Conservation (phyloP, 306 rosid species). For the Lotus japonicus region DNA sequence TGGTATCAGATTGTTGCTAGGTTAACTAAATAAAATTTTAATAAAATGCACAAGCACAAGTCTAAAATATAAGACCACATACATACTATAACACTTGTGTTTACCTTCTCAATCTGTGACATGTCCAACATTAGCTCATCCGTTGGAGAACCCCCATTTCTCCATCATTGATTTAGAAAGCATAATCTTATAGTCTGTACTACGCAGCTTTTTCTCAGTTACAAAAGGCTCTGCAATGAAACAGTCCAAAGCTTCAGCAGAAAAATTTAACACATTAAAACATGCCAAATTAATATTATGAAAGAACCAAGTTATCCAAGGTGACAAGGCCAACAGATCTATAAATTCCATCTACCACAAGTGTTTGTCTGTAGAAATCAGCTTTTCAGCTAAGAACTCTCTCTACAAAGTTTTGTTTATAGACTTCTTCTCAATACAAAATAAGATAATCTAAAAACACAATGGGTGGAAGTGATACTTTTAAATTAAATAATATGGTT, state of each 20-base stretch:
- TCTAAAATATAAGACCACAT: not conserved
- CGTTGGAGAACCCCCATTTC: conserved; percentile 40
- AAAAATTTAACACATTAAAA: conserved; percentile 1
- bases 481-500: not conserved
- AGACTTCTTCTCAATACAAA: too few relatives aligned
- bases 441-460: too few relatives aligned
- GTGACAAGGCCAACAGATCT: not conserved
- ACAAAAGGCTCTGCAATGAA: conserved; percentile 33
- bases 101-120: conserved; percentile 70
- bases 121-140: conserved; percentile 48
- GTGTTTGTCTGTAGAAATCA: too few relatives aligned
- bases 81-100: not conserved
- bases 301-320: not conserved
- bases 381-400: too few relatives aligned
- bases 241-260: conserved; percentile 45
- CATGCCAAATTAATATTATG: not conserved
- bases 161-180: conserved; percentile 57
- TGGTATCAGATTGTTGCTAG: too few relatives aligned
- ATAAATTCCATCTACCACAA: too few relatives aligned
- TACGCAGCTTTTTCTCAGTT: conserved; percentile 27
- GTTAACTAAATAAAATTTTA: not conserved
- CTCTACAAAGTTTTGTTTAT: too few relatives aligned
- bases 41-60: not conserved
- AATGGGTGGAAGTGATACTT: too few relatives aligned
- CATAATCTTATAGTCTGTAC: conserved; percentile 31